A percentile compares a stretch with the other conserved stretches of the same genome.
phyloP scores from a whole-genome alignment of 2,329 filamentous ascomycete species.

The Stylonectria norvegica region DNA sequence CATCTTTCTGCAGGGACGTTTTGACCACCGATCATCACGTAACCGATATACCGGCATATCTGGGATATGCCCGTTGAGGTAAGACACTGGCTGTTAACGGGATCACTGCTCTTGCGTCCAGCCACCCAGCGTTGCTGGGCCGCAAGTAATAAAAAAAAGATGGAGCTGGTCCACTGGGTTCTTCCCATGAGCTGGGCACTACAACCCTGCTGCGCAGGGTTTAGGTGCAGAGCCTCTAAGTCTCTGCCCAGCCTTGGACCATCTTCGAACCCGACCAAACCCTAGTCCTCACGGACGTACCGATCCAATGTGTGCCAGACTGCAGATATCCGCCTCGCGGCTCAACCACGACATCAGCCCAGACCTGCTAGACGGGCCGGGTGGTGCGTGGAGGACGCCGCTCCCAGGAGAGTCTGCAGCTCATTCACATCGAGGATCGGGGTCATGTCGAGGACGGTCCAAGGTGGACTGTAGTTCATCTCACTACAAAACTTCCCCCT shows the following conservation, averaged over 20 bases:
- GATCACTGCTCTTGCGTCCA: conserved; percentile 25
- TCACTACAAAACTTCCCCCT: conserved; percentile 23
- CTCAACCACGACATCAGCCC: conserved; percentile 10
- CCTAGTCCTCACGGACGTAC: conserved; percentile 2
- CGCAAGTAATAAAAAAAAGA: conserved; percentile 28
- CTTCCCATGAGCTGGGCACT: conserved; percentile 30
- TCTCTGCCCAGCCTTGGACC: conserved; percentile 19
- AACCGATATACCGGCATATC: conserved; percentile 37
- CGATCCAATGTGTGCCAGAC: conserved; percentile 8
- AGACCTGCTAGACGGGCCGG: conserved; percentile 26
- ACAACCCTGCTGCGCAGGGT: conserved; percentile 32
- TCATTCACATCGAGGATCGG: conserved; percentile 12
- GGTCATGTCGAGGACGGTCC: conserved; percentile 12
- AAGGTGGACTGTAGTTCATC: conserved; percentile 27
- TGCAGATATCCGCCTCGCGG: conserved; percentile 18
- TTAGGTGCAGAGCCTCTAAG: conserved; percentile 21
- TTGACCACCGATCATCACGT: conserved; percentile 33
- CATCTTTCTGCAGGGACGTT: conserved; percentile 27
- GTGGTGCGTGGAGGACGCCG: conserved; percentile 18
- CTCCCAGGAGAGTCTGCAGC: conserved; percentile 16
- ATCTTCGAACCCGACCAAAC: conserved; percentile 6
- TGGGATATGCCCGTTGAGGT: conserved; percentile 35
- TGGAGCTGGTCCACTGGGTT: conserved; percentile 26
- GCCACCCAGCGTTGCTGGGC: conserved; percentile 6
- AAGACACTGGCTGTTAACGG: conserved; percentile 47